These are phyloP conservation scores for Cicer arietinum DNA, from an alignment of 306 rosid species.

Conservation along the genomic window DNA sequence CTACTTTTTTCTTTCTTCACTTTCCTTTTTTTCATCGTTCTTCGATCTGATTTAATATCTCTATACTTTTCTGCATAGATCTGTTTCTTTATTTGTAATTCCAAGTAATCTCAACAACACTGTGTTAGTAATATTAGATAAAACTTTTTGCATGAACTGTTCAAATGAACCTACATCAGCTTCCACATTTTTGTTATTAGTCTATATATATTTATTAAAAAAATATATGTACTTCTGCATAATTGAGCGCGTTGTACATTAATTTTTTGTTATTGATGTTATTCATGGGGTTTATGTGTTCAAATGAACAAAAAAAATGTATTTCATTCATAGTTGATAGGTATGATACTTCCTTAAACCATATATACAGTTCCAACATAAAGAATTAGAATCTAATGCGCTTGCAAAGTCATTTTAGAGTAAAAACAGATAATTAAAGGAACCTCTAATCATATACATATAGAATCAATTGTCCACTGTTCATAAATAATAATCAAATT, in stretches of 20 bases:
- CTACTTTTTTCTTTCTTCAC: too few relatives aligned
- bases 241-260: not conserved
- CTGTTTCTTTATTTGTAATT: conserved; percentile 27
- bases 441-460: not conserved
- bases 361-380: not conserved
- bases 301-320: too few relatives aligned
- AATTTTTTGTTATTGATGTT: too few relatives aligned
- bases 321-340: too few relatives aligned
- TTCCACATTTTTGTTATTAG: not conserved
- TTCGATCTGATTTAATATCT: conserved; percentile 26
- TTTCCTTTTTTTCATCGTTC: conserved; percentile 25
- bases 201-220: not conserved
- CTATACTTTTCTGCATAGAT: conserved; percentile 26
- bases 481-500: not conserved
- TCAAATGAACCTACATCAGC: not conserved
- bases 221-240: not conserved
- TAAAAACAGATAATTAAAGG: not conserved
- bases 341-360: not conserved
- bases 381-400: not conserved
- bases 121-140: not conserved
- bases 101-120: not conserved
- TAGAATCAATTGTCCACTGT: not conserved
- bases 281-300: too few relatives aligned
- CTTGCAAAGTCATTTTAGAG: not conserved
- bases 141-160: conserved; percentile 9